phyloP scores from a whole-genome alignment of 2,329 filamentous ascomycete species.

The Xylaria sp. region DNA sequence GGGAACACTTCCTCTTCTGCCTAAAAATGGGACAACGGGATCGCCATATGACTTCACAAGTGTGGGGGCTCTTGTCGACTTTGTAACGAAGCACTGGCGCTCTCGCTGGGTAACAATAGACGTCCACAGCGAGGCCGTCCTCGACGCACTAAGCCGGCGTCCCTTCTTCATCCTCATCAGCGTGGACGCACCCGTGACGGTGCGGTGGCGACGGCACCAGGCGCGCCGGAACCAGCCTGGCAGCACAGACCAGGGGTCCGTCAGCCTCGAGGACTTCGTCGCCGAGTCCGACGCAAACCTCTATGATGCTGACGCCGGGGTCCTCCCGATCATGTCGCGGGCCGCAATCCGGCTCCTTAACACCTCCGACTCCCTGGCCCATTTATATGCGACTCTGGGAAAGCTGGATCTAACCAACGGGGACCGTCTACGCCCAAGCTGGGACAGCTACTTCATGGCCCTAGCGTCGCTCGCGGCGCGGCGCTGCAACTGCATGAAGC shows the following conservation, averaged over 20 bases:
- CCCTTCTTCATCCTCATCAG: constrained; percentile 95
- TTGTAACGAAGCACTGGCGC: constrained; percentile 86
- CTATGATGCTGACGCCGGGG: constrained; percentile 72
- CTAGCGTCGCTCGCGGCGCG: constrained; percentile 92
- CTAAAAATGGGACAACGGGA: constrained; percentile 18
- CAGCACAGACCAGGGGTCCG: constrained; percentile 26
- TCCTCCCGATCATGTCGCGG: constrained; percentile 81
- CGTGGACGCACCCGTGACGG: constrained; percentile 86
- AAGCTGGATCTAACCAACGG: constrained; percentile 81
- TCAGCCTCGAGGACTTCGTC: constrained; percentile 67
- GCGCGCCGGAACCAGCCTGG: constrained; percentile 35
- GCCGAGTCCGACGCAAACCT: constrained; percentile 76
- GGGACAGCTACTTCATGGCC: constrained; percentile 99
- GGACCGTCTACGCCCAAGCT: constrained; percentile 84
- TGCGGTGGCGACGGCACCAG: constrained; percentile 85
- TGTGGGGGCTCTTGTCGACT: constrained; percentile 78
- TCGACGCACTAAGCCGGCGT: constrained; percentile 80
- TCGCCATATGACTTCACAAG: constrained; percentile 64
- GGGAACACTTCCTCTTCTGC: constrained; percentile 9
- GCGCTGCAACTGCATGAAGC: constrained; percentile 97
- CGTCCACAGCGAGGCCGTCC: constrained; percentile 75
- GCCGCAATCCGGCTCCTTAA: constrained; percentile 90
- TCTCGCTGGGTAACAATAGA: constrained; percentile 88
- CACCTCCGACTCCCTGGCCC: constrained; percentile 75
- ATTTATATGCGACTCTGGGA: constrained; percentile 77